Base-by-base conservation (phyloP, 2,329 filamentous ascomycete species). In the Geosmithia putterillii region DNA sequence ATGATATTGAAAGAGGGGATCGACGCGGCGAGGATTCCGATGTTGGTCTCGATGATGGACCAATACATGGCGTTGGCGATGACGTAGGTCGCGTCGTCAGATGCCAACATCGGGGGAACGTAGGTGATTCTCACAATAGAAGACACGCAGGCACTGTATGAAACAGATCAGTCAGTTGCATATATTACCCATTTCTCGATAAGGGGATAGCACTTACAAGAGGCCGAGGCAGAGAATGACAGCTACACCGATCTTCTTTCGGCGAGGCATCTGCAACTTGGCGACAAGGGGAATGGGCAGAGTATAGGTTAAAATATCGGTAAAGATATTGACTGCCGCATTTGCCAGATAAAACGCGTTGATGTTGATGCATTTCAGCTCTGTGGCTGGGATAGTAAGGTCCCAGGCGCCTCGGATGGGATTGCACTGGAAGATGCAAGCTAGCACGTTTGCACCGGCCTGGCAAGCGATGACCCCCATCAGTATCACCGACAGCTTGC, bases 261-360 rank as follows among this genome's bases (percentile, higher is more conserved):
- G 65, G 23, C 47, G 51, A 1, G 67, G 66, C 42, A 70, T 57
- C 42, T 68, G 65, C 8, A 71, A 51, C 20, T 57, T 59, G 46
- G 62, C 54, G 19, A 71, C 54, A 12, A 68, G 61, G 4, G 57
- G 59, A 44, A 70, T 59, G 1, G 69, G 69, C 6, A 71, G 52
- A 2, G 59, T 56, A 47, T 66, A 69, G 20, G 66, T 67, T 18
- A 67, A 44, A 9, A 71, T 43, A 48, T 70, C 66, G 12, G 67
- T 70, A 14, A 64, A 45, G 45, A 71, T 67, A 50, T 69, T 69
- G 34, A 70, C 54, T 3, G 61, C 65, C 0, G 69, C 65, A 45
- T 70, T 68, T 43, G 61, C 56, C 19, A 70, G 60, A 48, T 70
- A 70, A 50, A 70, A 69, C 17, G 64, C 56, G 41, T 69, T 65